Evolutionary conservation across 352 stramenopile genomes (phyloP).

Genomic region (Aphanomyces invadans): DNA sequence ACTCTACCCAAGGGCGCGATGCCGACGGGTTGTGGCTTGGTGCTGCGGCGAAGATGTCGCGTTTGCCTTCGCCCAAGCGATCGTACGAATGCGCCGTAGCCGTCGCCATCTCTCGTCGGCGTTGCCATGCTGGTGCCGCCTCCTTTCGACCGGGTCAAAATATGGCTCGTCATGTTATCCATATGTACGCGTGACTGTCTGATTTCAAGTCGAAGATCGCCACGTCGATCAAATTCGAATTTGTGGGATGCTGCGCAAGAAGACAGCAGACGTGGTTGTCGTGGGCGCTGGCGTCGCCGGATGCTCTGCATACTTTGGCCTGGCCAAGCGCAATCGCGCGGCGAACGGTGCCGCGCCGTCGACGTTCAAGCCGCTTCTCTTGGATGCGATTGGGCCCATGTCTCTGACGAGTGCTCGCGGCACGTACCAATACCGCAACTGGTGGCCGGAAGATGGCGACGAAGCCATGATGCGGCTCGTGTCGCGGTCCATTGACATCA

Average conservation of each 20-base stretch:
- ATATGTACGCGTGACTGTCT: background rate
- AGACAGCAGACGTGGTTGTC: conserved; percentile 55
- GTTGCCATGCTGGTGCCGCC: no score
- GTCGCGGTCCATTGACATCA: conserved; percentile 63
- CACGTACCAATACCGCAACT: conserved; percentile 79
- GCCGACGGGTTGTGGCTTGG: no score
- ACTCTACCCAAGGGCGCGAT: no score
- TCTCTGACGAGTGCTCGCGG: conserved; percentile 71
- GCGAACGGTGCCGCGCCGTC: background rate
- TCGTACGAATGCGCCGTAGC: no score
- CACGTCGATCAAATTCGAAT: background rate
- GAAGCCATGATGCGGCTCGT: conserved; percentile 58
- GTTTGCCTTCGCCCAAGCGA: no score
- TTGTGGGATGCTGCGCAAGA: conserved; percentile 33
- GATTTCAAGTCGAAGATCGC: background rate
- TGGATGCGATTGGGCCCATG: conserved; percentile 54
- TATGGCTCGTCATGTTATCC: no score
- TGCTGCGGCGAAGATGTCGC: no score
- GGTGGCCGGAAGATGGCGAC: conserved; percentile 65
- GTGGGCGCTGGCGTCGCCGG: conserved; percentile 63
- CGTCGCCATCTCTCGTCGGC: no score
- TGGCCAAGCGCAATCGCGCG: conserved; percentile 54
- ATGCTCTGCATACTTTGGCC: conserved; percentile 71
- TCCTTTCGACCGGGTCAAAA: no score
- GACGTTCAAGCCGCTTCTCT: conserved; percentile 58